Percentiles rank a stretch among this genome's conserved stretches.
Evolutionary conservation across 2,329 filamentous ascomycete genomes (phyloP).

Genomic region (Ophiostoma perfectum): DNA sequence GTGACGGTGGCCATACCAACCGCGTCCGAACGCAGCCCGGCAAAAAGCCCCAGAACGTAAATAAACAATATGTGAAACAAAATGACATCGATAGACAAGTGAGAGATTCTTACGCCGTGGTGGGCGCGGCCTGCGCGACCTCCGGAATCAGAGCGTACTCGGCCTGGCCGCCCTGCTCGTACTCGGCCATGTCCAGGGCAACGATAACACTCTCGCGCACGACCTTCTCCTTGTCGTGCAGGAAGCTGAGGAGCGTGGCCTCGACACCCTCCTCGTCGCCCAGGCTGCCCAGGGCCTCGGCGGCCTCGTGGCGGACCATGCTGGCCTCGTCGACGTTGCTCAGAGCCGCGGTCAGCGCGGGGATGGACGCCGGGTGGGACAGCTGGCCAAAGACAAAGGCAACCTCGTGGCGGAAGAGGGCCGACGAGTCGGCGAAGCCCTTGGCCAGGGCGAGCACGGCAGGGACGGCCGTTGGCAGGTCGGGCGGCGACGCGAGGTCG

Average conservation of each 20-base stretch:
- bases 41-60: background rate
- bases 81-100: background rate
- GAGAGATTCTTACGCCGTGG: conserved; percentile 28
- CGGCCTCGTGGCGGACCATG: conserved; percentile 97
- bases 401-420: conserved; percentile 94
- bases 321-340: conserved; percentile 76
- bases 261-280: conserved; percentile 93
- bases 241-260: conserved; percentile 72
- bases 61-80: background rate
- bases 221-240: conserved; percentile 86
- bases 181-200: conserved; percentile 96
- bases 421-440: conserved; percentile 79
- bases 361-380: conserved; percentile 93
- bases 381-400: conserved; percentile 98
- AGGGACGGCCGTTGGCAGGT: conserved; percentile 81
- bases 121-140: conserved; percentile 32
- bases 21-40: background rate
- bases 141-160: conserved; percentile 91
- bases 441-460: conserved; percentile 80
- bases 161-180: conserved; percentile 78
- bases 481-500: conserved; percentile 88
- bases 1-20: background rate
- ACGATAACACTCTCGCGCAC: conserved; percentile 93
- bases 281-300: conserved; percentile 88
- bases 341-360: conserved; percentile 72